These are phyloP conservation scores for Lichtheimia corymbifera DNA, from an alignment of 371 early-diverging fungal species.

Conservation along the genomic window DNA sequence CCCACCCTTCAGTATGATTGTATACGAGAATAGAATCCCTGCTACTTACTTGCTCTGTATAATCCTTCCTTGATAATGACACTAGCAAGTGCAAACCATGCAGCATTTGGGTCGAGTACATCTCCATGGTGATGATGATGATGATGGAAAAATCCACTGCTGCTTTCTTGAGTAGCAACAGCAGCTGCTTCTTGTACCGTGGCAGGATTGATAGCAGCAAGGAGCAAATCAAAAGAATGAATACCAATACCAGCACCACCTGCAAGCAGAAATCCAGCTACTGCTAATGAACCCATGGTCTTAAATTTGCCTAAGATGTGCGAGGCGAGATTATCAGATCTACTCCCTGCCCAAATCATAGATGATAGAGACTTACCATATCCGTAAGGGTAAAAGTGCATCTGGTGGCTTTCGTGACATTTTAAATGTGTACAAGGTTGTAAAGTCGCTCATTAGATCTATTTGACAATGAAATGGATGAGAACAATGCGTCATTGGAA, in stretches of 20 bases:
- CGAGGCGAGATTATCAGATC: background rate
- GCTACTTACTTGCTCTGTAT: constrained; percentile 57
- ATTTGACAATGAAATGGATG: constrained; percentile 2
- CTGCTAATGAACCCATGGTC: constrained; percentile 68
- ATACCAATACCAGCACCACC: constrained; percentile 66
- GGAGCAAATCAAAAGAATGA: constrained; percentile 63
- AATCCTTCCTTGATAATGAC: constrained; percentile 67
- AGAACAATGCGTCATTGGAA: background rate
- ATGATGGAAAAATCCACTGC: constrained; percentile 15
- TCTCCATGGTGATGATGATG: constrained; percentile 41
- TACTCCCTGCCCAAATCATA: background rate
- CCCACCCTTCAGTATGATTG: background rate
- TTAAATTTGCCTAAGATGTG: constrained; percentile 59
- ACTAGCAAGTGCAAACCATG: constrained; percentile 71
- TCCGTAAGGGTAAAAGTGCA: constrained; percentile 61
- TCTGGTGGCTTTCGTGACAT: constrained; percentile 67
- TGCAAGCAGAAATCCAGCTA: constrained; percentile 60
- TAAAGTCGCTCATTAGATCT: constrained; percentile 71
- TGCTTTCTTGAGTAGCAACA: background rate
- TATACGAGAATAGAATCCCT: background rate
- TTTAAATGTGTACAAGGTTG: constrained; percentile 70
- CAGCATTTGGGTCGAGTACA: constrained; percentile 65
- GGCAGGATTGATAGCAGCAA: constrained; percentile 23
- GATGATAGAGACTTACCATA: constrained; percentile 45
- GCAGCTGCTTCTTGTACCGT: constrained; percentile 12